phyloP scores from a whole-genome alignment of 2,329 filamentous ascomycete genomes.

The Lecanoromycetidae sp. region DNA sequence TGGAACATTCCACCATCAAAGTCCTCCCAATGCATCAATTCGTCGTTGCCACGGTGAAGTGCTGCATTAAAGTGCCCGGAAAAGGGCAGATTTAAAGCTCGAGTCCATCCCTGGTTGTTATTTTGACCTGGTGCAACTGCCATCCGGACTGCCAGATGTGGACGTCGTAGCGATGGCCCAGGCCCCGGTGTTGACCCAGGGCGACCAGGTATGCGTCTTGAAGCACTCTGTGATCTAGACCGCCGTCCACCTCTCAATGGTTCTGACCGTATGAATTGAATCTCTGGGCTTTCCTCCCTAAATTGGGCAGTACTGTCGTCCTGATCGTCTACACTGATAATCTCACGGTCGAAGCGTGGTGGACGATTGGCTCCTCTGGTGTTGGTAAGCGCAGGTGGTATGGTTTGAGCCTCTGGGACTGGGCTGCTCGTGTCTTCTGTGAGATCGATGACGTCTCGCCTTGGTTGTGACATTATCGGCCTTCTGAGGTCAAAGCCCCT shows the following conservation, averaged over 20 bases:
- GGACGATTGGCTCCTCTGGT: conserved; percentile 5
- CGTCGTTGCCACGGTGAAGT: conserved; percentile 3
- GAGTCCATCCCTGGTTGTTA: too few relatives aligned
- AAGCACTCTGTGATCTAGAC: conserved; percentile 8
- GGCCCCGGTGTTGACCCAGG: conserved; percentile 2
- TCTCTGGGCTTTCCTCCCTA: conserved; percentile 14
- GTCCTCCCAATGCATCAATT: conserved; percentile 3
- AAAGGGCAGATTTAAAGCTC: too few relatives aligned
- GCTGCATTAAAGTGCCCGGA: too few relatives aligned
- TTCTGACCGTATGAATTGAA: conserved; percentile 15
- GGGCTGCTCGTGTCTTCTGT: conserved; percentile 34
- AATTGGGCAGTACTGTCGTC: conserved; percentile 5
- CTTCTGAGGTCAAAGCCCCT: conserved; percentile 17
- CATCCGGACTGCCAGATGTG: conserved; percentile 7
- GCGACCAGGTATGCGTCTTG: conserved; percentile 2
- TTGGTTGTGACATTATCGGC: conserved; percentile 17
- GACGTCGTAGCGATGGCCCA: conserved; percentile 1
- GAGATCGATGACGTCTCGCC: conserved; percentile 34
- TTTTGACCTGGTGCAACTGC: conserved; percentile 1
- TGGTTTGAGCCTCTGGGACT: conserved; percentile 19
- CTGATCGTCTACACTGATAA: conserved; percentile 10
- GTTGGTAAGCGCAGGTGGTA: conserved; percentile 14
- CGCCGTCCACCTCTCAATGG: too few relatives aligned
- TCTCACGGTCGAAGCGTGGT: conserved; percentile 10
- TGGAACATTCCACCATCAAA: conserved; percentile 4